Evolutionary conservation across 164 flowering plant genomes (phyloP).

Genomic region (Macadamia integrifolia): DNA sequence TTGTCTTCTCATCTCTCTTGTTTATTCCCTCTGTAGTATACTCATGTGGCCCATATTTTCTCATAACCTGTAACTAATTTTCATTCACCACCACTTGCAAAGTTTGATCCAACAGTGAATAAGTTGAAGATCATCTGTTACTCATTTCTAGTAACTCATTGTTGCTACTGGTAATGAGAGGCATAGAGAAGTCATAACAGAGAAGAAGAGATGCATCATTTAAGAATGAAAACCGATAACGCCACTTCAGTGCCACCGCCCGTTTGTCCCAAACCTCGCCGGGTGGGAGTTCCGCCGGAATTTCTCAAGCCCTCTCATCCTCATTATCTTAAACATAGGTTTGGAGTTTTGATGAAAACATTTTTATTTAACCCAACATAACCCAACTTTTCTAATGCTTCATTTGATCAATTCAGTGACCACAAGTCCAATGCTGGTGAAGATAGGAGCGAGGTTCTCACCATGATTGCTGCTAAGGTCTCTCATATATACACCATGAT

Average conservation of each 20-base stretch:
- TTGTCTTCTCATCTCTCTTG: background rate
- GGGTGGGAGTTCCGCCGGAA: conserved; percentile 36
- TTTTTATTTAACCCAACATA: too few species aligned
- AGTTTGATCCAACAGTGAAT: background rate
- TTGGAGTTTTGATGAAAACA: background rate
- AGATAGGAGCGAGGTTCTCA: conserved; percentile 31
- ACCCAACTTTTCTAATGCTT: too few species aligned
- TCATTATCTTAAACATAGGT: conserved; percentile 41
- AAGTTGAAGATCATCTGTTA: background rate
- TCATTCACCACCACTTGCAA: background rate
- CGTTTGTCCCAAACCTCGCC: conserved; percentile 58
- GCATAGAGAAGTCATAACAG: too few species aligned
- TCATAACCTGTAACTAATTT: background rate
- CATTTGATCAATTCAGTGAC: too few species aligned
- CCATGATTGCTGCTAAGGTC: conserved; percentile 42
- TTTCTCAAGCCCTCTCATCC: conserved; percentile 30
- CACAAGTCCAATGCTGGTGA: conserved; percentile 20
- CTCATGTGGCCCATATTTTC: background rate
- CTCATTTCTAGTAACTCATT: background rate
- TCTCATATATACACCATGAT: background rate
- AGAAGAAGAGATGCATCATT: conserved; percentile 24
- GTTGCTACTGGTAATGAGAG: conserved; percentile 6
- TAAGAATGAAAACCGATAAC: conserved; percentile 28
- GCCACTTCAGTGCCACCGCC: conserved; percentile 20
- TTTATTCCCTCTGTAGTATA: conserved; percentile 2